A percentile compares a stretch with the other conserved stretches of the same genome.
Evolutionary conservation across 2,329 filamentous ascomycete species (phyloP).

Genomic region (Arthrobotrys sphaeroides): DNA sequence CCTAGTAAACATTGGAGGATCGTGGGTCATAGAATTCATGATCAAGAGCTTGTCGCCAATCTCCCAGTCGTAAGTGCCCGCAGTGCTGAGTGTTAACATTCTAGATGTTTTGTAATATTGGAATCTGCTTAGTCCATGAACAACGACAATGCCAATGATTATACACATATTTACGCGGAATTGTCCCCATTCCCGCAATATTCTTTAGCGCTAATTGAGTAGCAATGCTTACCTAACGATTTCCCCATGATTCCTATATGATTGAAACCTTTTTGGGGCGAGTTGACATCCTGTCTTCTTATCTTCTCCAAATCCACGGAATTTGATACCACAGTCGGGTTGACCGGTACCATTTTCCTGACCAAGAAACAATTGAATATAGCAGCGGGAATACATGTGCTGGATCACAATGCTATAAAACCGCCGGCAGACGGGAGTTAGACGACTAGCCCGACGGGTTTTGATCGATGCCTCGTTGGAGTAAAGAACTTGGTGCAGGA

Average conservation of each 20-base stretch:
- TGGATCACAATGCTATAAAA: background rate
- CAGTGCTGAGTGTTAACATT: background rate
- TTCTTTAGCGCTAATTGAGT: too few species aligned
- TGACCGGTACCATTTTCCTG: too few species aligned
- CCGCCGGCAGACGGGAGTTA: conserved; percentile 3
- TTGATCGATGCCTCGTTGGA: background rate
- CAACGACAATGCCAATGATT: too few species aligned
- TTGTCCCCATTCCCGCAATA: too few species aligned
- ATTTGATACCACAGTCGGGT: too few species aligned
- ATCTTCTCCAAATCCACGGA: background rate
- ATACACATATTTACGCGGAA: too few species aligned
- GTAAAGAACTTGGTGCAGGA: background rate
- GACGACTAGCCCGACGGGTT: background rate
- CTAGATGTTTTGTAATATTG: background rate
- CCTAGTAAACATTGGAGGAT: background rate
- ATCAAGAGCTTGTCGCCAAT: too few species aligned
- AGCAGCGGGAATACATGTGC: conserved; percentile 14
- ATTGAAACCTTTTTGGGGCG: background rate
- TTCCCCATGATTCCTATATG: background rate
- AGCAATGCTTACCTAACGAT: background rate
- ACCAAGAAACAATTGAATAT: background rate
- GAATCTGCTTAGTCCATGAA: background rate
- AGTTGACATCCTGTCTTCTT: background rate
- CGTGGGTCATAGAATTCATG: background rate
- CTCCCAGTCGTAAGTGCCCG: too few species aligned